A percentile compares a stretch with the other conserved stretches of the same genome.
phyloP scores from a whole-genome alignment of 176 grass and related monocot genomes.

The Bonia amplexicaulis region DNA sequence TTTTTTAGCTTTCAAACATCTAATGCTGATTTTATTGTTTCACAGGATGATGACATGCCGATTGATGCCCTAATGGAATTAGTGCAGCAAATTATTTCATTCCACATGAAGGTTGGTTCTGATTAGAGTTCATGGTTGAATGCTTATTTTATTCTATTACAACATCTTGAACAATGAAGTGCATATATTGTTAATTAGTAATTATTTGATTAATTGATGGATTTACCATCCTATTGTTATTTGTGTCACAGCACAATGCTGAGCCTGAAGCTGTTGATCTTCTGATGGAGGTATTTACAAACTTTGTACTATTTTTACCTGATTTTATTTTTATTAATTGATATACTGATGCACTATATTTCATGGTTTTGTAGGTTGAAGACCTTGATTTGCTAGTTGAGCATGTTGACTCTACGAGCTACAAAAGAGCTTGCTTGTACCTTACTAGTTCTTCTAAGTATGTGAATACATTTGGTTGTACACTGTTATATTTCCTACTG shows the following conservation, averaged over 20 bases:
- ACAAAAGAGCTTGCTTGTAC: slow-evolving; percentile 86
- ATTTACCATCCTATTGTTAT: neutral
- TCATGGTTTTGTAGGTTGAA: slow-evolving; percentile 63
- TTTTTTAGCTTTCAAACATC: neutral
- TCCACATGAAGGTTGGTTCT: slow-evolving; percentile 93
- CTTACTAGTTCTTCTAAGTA: slow-evolving; percentile 94
- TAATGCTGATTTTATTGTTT: slow-evolving; percentile 11
- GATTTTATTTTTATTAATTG: neutral
- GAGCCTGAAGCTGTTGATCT: slow-evolving; percentile 98
- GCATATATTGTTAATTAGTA: neutral
- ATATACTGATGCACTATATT: neutral
- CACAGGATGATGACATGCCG: slow-evolving; percentile 80
- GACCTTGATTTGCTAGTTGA: slow-evolving; percentile 95
- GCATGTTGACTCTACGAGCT: slow-evolving; percentile 86
- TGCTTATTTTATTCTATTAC: neutral
- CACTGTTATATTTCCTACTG: neutral
- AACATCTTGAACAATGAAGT: neutral
- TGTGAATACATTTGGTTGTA: neutral
- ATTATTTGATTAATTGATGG: neutral
- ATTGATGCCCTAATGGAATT: slow-evolving; percentile 91
- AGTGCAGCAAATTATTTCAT: slow-evolving; percentile 96
- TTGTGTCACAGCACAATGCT: slow-evolving; percentile 74
- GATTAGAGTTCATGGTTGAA: neutral
- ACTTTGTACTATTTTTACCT: neutral
- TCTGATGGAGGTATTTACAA: slow-evolving; percentile 79